Evolutionary conservation across 345 rosid genomes (phyloP).

Genomic region (Populus simonii): DNA sequence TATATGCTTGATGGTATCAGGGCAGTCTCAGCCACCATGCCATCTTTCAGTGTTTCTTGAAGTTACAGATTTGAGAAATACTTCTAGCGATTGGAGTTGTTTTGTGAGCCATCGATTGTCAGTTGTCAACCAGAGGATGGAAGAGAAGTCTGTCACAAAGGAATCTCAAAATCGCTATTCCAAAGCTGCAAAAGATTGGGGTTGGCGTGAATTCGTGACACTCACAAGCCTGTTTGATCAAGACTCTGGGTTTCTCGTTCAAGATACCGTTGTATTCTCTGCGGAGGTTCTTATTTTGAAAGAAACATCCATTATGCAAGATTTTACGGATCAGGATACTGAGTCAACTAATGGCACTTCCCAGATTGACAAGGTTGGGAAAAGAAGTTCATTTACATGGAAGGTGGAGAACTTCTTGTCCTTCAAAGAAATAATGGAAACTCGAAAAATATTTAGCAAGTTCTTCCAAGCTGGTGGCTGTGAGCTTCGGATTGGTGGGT

Average conservation of each 20-base stretch:
- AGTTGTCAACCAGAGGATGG: slow-evolving; percentile 86
- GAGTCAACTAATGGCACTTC: slow-evolving; percentile 45
- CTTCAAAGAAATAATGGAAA: slow-evolving; percentile 99
- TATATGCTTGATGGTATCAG: slow-evolving; percentile 68
- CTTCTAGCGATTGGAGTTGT: slow-evolving; percentile 96
- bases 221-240: slow-evolving; percentile 97
- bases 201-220: slow-evolving; percentile 99
- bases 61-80: slow-evolving; percentile 93
- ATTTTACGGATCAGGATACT: slow-evolving; percentile 54
- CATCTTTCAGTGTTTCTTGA: slow-evolving; percentile 99
- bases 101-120: slow-evolving; percentile 98
- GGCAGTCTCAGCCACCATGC: slow-evolving; percentile 99
- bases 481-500: slow-evolving; percentile 96
- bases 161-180: slow-evolving; percentile 99
- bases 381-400: slow-evolving; percentile 93
- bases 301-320: slow-evolving; percentile 84
- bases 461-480: slow-evolving; percentile 99
- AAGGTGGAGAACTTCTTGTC: slow-evolving; percentile 97
- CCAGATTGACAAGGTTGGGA: slow-evolving; percentile 52
- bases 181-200: slow-evolving; percentile 99
- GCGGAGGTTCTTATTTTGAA: slow-evolving; percentile 99
- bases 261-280: slow-evolving; percentile 86
- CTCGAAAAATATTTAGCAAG: slow-evolving; percentile 95
- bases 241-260: slow-evolving; percentile 97
- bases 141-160: slow-evolving; percentile 95